Evolutionary conservation across 2,329 filamentous ascomycete species (phyloP).

Genomic region (Dothidotthia symphoricarpi): DNA sequence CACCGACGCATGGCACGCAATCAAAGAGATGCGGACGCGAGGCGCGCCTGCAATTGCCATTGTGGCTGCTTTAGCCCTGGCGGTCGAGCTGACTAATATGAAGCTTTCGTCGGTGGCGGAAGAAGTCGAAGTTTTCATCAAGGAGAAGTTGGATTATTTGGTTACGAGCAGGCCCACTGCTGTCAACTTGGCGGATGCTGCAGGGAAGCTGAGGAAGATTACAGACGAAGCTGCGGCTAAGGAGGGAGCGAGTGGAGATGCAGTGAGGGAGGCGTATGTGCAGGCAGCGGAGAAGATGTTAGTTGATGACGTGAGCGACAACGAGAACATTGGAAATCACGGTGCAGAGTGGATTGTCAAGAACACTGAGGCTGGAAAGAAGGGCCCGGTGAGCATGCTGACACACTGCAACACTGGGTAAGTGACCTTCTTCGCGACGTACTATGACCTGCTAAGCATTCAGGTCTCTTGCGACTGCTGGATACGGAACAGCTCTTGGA

Average conservation of each 20-base stretch:
- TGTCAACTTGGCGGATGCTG: constrained; percentile 90
- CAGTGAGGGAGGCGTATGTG: constrained; percentile 70
- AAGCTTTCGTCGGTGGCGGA: constrained; percentile 55
- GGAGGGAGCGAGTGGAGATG: constrained; percentile 47
- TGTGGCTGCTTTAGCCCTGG: constrained; percentile 85
- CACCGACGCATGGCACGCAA: constrained; percentile 77
- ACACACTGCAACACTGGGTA: constrained; percentile 98
- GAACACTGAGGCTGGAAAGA: constrained; percentile 53
- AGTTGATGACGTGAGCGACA: constrained; percentile 80
- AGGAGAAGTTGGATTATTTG: constrained; percentile 77
- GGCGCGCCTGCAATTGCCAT: constrained; percentile 96
- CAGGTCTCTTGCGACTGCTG: constrained; percentile 88
- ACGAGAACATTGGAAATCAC: constrained; percentile 77
- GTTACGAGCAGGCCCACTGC: constrained; percentile 89
- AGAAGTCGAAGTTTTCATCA: constrained; percentile 66
- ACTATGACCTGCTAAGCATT: constrained; percentile 17
- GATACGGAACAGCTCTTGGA: constrained; percentile 93
- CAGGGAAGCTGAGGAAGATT: constrained; percentile 69
- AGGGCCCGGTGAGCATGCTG: constrained; percentile 70
- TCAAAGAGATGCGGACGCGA: constrained; percentile 74
- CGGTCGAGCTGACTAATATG: constrained; percentile 72
- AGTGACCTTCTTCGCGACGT: constrained; percentile 1
- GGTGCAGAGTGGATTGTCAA: constrained; percentile 79
- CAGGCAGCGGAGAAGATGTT: constrained; percentile 82
- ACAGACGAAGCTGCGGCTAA: constrained; percentile 53